Evolutionary conservation across 2,329 filamentous ascomycete species (phyloP), one percentile per base, ranked within the genome.

Genomic region (Penicillium frequentans): DNA sequence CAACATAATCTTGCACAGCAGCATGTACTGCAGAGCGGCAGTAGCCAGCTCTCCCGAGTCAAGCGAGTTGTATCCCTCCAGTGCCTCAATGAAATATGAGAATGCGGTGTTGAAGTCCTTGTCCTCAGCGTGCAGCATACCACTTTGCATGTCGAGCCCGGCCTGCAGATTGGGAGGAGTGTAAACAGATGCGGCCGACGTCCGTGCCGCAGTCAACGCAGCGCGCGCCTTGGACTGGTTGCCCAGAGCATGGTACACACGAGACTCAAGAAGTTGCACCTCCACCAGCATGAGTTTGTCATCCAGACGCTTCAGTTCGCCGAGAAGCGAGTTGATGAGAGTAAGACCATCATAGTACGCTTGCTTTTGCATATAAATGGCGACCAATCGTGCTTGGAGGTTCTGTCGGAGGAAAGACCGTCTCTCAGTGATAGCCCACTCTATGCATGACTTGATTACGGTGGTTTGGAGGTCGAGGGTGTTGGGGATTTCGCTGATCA

Each of bases 1-100:
- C 67, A 99, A 84, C 96, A 99, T 99, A 76, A 99, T 95, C 82
- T 99, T 99, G 87, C 95, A 98, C 35, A 99, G 87, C 54, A 99
- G 86, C 95, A 99, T 99, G 83, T 99, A 99, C 81, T 99, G 95
- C 64, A 99, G 82, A 11, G 95, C 92, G 13, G 93, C 91, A n/a
- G 93, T 96, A n/a, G 96, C 95, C 78, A 93, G 92, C 63, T 84
- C 80, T 39, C 87, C 81, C 73, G 96, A 92, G 66, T 99, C 95
- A 75, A 96, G 92, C 47, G 89, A 88, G 78, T 95, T 91, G 78
- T 98, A 99, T 59, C 95, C 95, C 74, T 99, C 95, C 62, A 99
- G 86, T 2, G 96, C 95, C 80, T 99, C 95, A 76, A 99, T 98
- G 77, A 99, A 99, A 83, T 99, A 99, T 49, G 93, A 97, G 78